phyloP scores from a whole-genome alignment of 768 basidiomycete species.

The Pulveroboletus sp. region DNA sequence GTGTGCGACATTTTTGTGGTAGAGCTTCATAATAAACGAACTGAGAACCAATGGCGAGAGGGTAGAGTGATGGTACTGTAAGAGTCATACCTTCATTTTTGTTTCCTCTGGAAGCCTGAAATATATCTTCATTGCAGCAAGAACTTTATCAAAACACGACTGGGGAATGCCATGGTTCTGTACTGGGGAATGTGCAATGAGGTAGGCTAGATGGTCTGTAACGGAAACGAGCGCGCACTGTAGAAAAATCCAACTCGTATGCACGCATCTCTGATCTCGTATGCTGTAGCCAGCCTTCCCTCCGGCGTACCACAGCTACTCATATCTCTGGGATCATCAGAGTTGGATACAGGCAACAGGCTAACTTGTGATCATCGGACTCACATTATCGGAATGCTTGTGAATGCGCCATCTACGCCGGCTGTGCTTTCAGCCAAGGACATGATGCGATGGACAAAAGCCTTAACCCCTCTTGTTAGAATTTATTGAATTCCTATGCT shows the following conservation, averaged over 20 bases:
- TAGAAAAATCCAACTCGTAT: conserved; percentile 86
- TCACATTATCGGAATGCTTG: conserved; percentile 26
- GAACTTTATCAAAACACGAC: conserved; percentile 38
- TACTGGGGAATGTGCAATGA: conserved; percentile 40
- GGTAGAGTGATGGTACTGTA: not conserved
- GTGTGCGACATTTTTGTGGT: conserved; percentile 59
- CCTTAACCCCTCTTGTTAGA: not conserved
- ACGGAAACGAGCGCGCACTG: conserved; percentile 35
- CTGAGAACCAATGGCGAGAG: not conserved
- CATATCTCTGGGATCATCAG: conserved; percentile 15
- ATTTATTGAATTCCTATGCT: no score
- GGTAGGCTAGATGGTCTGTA: not conserved
- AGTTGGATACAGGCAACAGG: not conserved
- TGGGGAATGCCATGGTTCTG: conserved; percentile 72
- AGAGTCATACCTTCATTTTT: conserved; percentile 57
- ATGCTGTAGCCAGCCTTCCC: conserved; percentile 44
- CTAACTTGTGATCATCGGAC: not conserved
- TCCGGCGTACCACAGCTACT: conserved; percentile 17
- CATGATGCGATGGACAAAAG: conserved; percentile 9
- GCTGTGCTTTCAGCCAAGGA: conserved; percentile 20
- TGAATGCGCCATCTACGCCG: conserved; percentile 16
- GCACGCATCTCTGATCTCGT: conserved; percentile 66
- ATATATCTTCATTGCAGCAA: conserved; percentile 53
- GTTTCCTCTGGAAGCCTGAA: conserved; percentile 58
- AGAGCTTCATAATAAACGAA: conserved; percentile 41